Conservation (phyloP, 768 basidiomycete species). For the Agaricus sinodeliciosus region DNA sequence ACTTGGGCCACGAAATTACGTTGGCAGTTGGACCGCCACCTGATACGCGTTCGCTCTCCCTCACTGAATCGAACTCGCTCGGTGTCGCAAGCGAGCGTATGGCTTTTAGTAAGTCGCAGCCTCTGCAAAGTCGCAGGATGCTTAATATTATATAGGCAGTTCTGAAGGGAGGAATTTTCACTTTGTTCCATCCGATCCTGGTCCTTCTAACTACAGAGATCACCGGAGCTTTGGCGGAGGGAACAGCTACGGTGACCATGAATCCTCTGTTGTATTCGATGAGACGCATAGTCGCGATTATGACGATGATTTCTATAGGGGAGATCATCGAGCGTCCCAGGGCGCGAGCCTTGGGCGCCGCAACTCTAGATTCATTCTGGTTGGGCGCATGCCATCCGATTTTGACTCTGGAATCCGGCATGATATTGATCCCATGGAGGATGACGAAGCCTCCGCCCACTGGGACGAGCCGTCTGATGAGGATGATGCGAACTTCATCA, state of each 20-base stretch:
- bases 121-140: neutral
- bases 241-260: neutral
- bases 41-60: neutral
- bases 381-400: slow-evolving; percentile 1
- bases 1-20: neutral
- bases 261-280: neutral
- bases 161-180: neutral
- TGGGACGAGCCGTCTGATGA: slow-evolving; percentile 55
- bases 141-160: neutral
- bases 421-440: slow-evolving; percentile 17
- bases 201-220: neutral
- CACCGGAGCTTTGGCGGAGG: neutral
- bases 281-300: neutral
- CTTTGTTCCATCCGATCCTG: neutral
- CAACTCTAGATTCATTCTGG: slow-evolving; percentile 1
- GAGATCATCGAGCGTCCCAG: neutral
- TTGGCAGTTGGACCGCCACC: neutral
- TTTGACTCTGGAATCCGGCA: neutral
- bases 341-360: slow-evolving; percentile 4
- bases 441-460: slow-evolving; percentile 33
- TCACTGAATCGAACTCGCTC: neutral
- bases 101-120: neutral
- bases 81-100: neutral
- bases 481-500: slow-evolving; percentile 61
- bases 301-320: slow-evolving; percentile 4